These are phyloP conservation scores for Nakataea oryzae DNA, from an alignment of 2,329 filamentous ascomycete genomes.

Conservation along the genomic window DNA sequence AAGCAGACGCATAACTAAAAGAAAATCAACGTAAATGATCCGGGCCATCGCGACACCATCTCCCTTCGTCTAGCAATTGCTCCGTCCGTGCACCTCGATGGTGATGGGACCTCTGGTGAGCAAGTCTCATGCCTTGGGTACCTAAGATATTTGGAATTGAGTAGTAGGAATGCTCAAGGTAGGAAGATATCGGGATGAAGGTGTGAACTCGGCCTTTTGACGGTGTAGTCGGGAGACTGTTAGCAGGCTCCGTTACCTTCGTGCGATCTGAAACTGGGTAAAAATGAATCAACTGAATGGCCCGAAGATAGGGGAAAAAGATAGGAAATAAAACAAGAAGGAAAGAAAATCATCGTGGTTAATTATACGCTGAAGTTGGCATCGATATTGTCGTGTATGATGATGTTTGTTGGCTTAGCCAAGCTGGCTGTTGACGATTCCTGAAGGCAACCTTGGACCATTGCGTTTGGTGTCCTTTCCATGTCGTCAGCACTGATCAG, in stretches of 20 bases:
- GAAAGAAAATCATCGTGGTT: background rate
- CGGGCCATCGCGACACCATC: no score
- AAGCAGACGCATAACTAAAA: background rate
- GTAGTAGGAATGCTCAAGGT: no score
- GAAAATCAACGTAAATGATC: background rate
- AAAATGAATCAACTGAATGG: background rate
- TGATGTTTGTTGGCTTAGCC: background rate
- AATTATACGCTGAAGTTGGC: background rate
- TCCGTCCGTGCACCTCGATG: background rate
- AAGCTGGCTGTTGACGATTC: background rate
- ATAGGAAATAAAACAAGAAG: no score
- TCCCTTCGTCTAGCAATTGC: background rate
- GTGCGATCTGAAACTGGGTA: background rate
- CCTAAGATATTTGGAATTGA: no score
- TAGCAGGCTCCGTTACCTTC: background rate
- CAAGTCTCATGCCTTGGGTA: no score
- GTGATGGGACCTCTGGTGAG: background rate
- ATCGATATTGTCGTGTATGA: background rate
- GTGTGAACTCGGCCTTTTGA: background rate
- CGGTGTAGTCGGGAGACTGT: background rate
- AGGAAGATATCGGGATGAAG: background rate
- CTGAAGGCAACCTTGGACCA: background rate
- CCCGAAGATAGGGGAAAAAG: background rate
- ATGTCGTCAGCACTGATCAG: no score
- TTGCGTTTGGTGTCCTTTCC: background rate